Conservation (phyloP, 441 rosid genomes). For the Corymbia calophylla region DNA sequence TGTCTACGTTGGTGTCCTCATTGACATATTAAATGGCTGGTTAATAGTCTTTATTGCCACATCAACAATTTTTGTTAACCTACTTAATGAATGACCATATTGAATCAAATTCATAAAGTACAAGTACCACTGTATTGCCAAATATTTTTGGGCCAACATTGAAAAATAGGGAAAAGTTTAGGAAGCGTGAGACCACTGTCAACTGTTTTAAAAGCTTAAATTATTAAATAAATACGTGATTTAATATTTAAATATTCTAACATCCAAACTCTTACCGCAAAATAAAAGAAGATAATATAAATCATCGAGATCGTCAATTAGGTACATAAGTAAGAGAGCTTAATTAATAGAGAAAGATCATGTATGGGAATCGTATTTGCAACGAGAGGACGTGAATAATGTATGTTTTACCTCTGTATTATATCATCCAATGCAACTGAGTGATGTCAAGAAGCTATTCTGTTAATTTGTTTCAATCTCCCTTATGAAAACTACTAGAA, state of each 20-base stretch:
- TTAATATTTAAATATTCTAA: no score
- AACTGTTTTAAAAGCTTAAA: rapidly evolving
- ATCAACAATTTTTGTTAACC: background rate
- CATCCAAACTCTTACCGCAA: background rate
- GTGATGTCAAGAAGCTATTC: background rate
- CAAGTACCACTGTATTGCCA: background rate
- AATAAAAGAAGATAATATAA: background rate
- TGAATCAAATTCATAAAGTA: background rate
- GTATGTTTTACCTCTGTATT: no score
- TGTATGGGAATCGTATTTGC: background rate
- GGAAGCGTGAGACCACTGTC: rapidly evolving
- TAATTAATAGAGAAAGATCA: background rate
- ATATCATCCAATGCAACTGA: background rate
- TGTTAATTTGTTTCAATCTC: background rate
- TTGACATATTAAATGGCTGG: background rate
- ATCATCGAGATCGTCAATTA: rapidly evolving
- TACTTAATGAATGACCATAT: background rate
- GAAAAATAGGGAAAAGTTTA: background rate
- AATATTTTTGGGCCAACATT: background rate
- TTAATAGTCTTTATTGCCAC: background rate
- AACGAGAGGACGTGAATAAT: rapidly evolving
- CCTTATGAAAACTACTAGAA: background rate
- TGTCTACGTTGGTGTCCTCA: background rate
- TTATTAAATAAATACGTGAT: rapidly evolving
- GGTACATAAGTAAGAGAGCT: background rate